Conservation (phyloP, 352 stramenopile species). For the Labyrinthula sp. region DNA sequence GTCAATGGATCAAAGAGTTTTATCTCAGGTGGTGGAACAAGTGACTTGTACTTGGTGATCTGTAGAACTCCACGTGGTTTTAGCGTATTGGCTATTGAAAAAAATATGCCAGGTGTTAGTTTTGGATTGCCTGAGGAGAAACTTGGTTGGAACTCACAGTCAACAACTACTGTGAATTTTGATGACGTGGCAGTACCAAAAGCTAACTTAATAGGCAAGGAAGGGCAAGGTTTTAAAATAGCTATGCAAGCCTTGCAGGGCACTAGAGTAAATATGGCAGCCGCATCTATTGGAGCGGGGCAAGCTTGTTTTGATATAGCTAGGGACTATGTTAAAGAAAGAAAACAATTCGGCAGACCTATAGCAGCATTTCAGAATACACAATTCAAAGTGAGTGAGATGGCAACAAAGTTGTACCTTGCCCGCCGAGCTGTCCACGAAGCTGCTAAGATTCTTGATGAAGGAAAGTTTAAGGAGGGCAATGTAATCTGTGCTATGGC, state of each 20-base stretch:
- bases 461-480: conserved; percentile 32
- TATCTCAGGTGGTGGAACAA: conserved; percentile 36
- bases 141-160: conserved; percentile 37
- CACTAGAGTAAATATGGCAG: conserved; percentile 32
- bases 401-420: conserved; percentile 31
- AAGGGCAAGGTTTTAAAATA: conserved; percentile 38
- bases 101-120: conserved; percentile 32
- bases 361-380: conserved; percentile 33
- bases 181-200: conserved; percentile 34
- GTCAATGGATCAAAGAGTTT: conserved; percentile 38
- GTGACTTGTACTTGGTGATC: conserved; percentile 38
- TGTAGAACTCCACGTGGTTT: conserved; percentile 34
- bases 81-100: conserved; percentile 32
- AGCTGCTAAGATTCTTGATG: conserved; percentile 34
- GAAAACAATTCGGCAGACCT: conserved; percentile 36
- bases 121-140: conserved; percentile 36
- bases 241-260: conserved; percentile 37
- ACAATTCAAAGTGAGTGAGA: conserved; percentile 38
- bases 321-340: conserved; percentile 27
- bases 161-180: conserved; percentile 34
- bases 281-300: conserved; percentile 34
- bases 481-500: conserved; percentile 34
- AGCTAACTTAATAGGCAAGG: conserved; percentile 31
- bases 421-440: conserved; percentile 32
- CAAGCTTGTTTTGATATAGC: conserved; percentile 31